Percentiles rank a stretch among this genome's conserved stretches.
These are phyloP conservation scores for Flaveria floridana DNA, from an alignment of 140 eudicot species.

Conservation along the genomic window DNA sequence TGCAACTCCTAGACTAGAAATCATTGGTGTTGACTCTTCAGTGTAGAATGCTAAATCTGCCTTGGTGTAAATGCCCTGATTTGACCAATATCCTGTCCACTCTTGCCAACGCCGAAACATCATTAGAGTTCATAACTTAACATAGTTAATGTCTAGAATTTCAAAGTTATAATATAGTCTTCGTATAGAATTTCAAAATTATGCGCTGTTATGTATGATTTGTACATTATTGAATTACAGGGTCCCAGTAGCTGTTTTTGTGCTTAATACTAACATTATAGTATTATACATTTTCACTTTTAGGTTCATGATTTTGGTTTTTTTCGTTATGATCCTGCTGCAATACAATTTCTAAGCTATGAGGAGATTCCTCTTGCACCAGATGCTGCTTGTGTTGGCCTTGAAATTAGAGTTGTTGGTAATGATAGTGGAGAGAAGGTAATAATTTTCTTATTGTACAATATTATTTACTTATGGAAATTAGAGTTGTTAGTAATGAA, in stretches of 20 bases:
- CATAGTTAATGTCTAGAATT: neutral
- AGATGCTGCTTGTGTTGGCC: constrained; percentile 94
- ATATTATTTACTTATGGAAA: constrained; percentile 17
- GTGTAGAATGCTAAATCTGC: neutral
- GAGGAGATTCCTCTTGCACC: constrained; percentile 99
- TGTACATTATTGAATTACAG: constrained; percentile 4
- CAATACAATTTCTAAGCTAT: constrained; percentile 79
- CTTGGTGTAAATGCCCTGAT: neutral
- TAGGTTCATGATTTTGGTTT: constrained; percentile 99
- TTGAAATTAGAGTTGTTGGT: constrained; percentile 96
- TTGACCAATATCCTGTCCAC: neutral
- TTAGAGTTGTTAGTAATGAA: neutral
- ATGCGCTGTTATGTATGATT: neutral
- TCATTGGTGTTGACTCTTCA: neutral
- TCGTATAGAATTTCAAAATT: neutral
- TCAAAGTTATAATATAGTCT: neutral
- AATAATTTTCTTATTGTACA: constrained; percentile 14
- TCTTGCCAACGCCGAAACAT: neutral
- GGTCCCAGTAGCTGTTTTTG: neutral
- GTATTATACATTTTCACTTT: neutral
- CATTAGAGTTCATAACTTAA: no score
- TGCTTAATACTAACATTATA: constrained; percentile 11
- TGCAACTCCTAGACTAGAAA: neutral
- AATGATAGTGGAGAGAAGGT: constrained; percentile 99
- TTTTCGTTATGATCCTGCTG: constrained; percentile 87